phyloP scores from a whole-genome alignment of 768 basidiomycete species.

The Myochromella boudieri region DNA sequence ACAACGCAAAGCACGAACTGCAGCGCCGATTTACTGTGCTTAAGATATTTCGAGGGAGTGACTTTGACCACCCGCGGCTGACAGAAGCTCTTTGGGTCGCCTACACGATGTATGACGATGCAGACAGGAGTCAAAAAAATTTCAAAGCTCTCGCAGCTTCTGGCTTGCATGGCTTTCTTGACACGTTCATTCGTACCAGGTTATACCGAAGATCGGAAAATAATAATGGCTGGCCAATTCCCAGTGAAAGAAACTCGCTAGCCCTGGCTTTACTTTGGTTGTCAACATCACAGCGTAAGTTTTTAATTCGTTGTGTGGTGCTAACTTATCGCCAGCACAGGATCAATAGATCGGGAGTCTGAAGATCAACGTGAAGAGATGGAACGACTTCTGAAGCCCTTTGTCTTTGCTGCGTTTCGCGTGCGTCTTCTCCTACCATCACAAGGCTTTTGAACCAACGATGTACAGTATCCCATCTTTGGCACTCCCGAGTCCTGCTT shows the following conservation, averaged over 20 bases:
- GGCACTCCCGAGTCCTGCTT: conserved; percentile 34
- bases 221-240: conserved; percentile 50
- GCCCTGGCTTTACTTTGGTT: conserved; percentile 51
- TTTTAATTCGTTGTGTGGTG: not conserved
- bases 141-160: conserved; percentile 45
- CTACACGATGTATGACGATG: conserved; percentile 60
- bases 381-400: conserved; percentile 39
- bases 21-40: conserved; percentile 43
- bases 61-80: conserved; percentile 34
- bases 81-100: conserved; percentile 50
- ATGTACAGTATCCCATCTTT: conserved; percentile 42
- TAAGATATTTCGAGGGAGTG: conserved; percentile 40
- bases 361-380: conserved; percentile 30
- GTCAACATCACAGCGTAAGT: conserved; percentile 37
- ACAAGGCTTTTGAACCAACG: conserved; percentile 13
- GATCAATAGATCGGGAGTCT: conserved; percentile 32
- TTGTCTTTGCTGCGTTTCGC: conserved; percentile 48
- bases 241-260: conserved; percentile 43
- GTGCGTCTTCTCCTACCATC: conserved; percentile 32
- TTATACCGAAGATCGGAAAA: conserved; percentile 35
- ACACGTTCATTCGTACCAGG: conserved; percentile 35
- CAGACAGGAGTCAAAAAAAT: conserved; percentile 45
- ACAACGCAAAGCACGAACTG: conserved; percentile 43
- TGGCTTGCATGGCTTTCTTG: conserved; percentile 39
- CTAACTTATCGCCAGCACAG: conserved; percentile 20